phyloP scores from a whole-genome alignment of 441 rosid species.

The Isatis lusitanica region DNA sequence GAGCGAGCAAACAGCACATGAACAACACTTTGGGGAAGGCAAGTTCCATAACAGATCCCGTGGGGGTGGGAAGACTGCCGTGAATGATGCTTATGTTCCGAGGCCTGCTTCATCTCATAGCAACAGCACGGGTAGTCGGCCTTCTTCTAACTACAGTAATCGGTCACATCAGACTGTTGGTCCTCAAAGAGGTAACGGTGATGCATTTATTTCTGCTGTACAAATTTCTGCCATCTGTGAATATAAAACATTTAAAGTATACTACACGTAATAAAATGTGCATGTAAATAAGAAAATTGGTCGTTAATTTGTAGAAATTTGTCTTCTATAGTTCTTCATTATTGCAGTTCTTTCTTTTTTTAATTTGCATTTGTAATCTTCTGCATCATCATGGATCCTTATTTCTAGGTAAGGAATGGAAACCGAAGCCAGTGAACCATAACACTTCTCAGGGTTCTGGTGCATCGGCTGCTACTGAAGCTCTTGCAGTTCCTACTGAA shows the following conservation, averaged over 20 bases:
- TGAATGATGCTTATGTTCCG: slow-evolving; percentile 52
- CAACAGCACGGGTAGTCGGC: slow-evolving; percentile 66
- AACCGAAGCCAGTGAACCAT: slow-evolving; percentile 71
- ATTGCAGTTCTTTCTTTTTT: neutral
- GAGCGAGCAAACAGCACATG: slow-evolving; percentile 45
- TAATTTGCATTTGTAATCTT: neutral
- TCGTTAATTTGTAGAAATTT: neutral
- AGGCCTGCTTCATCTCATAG: slow-evolving; percentile 52
- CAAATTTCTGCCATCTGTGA: slow-evolving; percentile 3
- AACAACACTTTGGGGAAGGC: slow-evolving; percentile 50
- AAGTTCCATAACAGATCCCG: slow-evolving; percentile 54
- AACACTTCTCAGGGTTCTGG: slow-evolving; percentile 54
- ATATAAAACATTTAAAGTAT: neutral
- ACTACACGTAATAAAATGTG: neutral
- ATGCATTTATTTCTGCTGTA: neutral
- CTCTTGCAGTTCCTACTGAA: slow-evolving; percentile 49
- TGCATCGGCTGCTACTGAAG: slow-evolving; percentile 51
- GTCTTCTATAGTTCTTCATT: neutral
- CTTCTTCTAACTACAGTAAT: slow-evolving; percentile 72
- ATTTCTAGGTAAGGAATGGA: slow-evolving; percentile 80
- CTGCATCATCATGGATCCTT: slow-evolving; percentile 29
- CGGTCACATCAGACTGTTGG: slow-evolving; percentile 67
- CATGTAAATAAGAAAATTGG: neutral
- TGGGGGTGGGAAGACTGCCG: slow-evolving; percentile 55
- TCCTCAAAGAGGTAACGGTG: slow-evolving; percentile 64